phyloP scores from a whole-genome alignment of 257 asterid genomes.

The Solanum paucissectum region DNA sequence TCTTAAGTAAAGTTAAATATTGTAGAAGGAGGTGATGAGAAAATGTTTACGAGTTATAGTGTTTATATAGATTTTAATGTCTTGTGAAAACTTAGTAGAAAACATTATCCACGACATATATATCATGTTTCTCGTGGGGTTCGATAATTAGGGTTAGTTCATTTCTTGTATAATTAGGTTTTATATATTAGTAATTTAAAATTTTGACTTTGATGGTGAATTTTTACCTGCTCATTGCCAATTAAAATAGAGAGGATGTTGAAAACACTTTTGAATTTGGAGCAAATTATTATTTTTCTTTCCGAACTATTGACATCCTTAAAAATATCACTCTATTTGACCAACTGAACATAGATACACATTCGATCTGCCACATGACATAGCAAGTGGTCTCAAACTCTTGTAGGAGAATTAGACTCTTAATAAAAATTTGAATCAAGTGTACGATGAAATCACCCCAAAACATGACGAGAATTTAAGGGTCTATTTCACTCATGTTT shows the following conservation, averaged over 20 bases:
- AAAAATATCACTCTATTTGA: too few species aligned
- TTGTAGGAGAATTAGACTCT: too few species aligned
- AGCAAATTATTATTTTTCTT: too few species aligned
- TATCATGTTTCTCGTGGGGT: not conserved
- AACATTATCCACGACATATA: not conserved
- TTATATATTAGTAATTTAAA: not conserved
- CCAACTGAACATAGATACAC: too few species aligned
- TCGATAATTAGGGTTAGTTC: not conserved
- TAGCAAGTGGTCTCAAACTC: too few species aligned
- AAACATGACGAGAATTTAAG: too few species aligned
- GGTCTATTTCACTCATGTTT: too few species aligned
- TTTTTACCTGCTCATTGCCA: not conserved
- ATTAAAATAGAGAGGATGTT: not conserved
- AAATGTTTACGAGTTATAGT: not conserved
- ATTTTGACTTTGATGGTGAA: not conserved
- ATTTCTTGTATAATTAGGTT: not conserved
- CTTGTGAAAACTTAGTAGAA: not conserved
- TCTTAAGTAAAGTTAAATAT: not conserved
- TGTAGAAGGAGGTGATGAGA: not conserved
- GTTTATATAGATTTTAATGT: not conserved
- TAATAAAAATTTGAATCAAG: too few species aligned
- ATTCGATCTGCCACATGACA: too few species aligned
- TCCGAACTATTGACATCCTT: fast-evolving
- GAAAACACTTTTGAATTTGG: too few species aligned
- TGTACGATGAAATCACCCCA: too few species aligned